These are phyloP conservation scores for Angomonas ambiguus DNA, from an alignment of 208 protist species.

Conservation along the genomic window DNA sequence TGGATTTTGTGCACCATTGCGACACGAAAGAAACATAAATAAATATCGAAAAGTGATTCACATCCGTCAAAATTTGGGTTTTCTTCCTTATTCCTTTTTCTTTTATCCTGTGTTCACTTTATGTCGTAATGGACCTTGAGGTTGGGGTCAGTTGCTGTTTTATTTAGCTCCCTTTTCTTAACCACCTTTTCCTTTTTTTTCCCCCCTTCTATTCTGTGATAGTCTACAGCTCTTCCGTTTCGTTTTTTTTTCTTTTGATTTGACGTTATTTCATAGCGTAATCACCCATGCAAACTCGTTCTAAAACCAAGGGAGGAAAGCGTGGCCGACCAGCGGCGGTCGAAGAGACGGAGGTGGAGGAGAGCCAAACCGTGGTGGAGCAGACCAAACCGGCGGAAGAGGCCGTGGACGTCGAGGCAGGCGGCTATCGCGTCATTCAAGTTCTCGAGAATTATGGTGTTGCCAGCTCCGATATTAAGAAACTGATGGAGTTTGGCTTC, in stretches of 20 bases:
- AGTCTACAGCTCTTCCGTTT: background rate
- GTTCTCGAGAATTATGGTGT: conserved; percentile 94
- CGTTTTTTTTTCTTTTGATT: background rate
- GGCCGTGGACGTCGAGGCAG: conserved; percentile 23
- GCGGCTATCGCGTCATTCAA: conserved; percentile 80
- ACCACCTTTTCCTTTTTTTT: too few species aligned
- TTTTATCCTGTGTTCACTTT: background rate
- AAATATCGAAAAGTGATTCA: background rate
- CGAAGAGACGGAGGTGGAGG: conserved; percentile 33
- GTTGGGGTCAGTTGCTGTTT: too few species aligned
- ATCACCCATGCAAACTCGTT: conserved; percentile 53
- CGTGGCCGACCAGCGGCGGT: conserved; percentile 30
- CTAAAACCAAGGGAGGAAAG: conserved; percentile 34
- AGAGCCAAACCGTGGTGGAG: conserved; percentile 26
- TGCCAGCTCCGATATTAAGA: conserved; percentile 95
- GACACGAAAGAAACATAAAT: conserved; percentile 9
- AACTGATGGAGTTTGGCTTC: conserved; percentile 94
- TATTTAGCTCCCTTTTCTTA: too few species aligned
- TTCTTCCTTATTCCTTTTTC: conserved; percentile 5
- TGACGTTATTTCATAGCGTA: background rate
- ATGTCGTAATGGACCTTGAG: too few species aligned
- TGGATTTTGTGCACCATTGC: conserved; percentile 3
- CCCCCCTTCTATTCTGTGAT: background rate
- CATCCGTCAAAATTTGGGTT: background rate
- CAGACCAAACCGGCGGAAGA: conserved; percentile 28